phyloP scores from a whole-genome alignment of 768 basidiomycete species.

The Plicaturopsis crispa region DNA sequence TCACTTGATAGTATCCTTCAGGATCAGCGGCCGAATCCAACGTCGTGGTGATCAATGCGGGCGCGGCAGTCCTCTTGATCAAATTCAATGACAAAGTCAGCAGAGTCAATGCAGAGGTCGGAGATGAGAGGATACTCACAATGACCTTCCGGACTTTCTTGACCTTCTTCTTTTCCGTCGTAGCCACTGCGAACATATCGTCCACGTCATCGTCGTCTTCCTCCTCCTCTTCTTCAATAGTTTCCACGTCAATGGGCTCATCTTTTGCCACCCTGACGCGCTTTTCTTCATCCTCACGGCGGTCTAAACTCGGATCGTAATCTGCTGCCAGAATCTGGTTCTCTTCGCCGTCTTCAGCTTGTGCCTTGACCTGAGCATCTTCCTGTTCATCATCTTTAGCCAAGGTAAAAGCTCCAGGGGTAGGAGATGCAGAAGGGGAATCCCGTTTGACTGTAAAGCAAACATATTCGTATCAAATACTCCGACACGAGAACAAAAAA shows the following conservation, averaged over 20 bases:
- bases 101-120: neutral
- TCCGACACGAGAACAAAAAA: constrained; percentile 4
- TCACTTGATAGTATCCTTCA: constrained; percentile 93
- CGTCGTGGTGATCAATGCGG: constrained; percentile 66
- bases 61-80: constrained; percentile 38
- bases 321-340: constrained; percentile 88
- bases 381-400: constrained; percentile 57
- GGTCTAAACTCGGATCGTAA: constrained; percentile 81
- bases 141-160: constrained; percentile 49
- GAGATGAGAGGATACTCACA: constrained; percentile 26
- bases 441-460: constrained; percentile 35
- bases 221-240: constrained; percentile 47
- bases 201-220: constrained; percentile 85
- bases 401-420: constrained; percentile 52
- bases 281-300: constrained; percentile 76
- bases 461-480: constrained; percentile 2
- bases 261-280: constrained; percentile 41
- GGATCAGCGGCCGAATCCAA: constrained; percentile 88
- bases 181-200: constrained; percentile 86
- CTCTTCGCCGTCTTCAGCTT: constrained; percentile 34
- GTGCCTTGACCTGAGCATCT: constrained; percentile 35
- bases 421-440: constrained; percentile 52
- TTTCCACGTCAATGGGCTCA: constrained; percentile 36
- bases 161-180: constrained; percentile 41
- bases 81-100: constrained; percentile 1